Evolutionary conservation across 192 early-diverging fungal genomes (phyloP), one percentile per base, ranked within the genome.

Genomic region (Ambispora gerdemannii): DNA sequence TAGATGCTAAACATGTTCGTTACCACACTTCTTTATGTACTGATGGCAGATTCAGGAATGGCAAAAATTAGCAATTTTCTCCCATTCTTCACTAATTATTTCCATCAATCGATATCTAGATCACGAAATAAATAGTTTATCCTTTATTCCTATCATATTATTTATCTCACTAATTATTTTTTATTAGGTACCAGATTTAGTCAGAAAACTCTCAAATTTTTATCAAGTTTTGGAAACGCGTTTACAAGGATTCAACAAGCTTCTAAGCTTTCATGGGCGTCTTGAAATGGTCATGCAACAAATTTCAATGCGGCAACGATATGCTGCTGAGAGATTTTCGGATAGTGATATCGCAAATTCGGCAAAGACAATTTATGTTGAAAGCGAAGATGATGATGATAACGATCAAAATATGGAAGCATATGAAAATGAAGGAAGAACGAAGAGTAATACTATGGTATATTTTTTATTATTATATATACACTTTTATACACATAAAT

Each of bases 281-380:
- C 64, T 85, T n/a, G 83, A 83, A 33, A 55, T 85, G 70, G 73
- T 83, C 6, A 77, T 80, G 77, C 75, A 74, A 22, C 83, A 83
- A 69, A 77, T 83, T 30, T 75, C 80, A 28, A 75, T 81, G 70
- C 69, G 75, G 7, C 69, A 66, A 36, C 71, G 75, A 25, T 65
- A 74, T 22, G 72, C 73, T 19, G 59, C 70, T 15, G 74, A 78
- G 28, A 56, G 38, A 15, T 43, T 43, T 15, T 43, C 38, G 7
- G 15, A 43, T 43, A 15, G 15, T 43, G 80, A 81, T 52, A 71
- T 63, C 22, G 63, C 78, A 34, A 81, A 83, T 36, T 56, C 68
- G 34, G 70, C 82, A 22, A 36, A 75, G 38, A 83, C 70, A 49
- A 72, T 82, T 24, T 85, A 85, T 74, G 72, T 76, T 43, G 84